Conservation (phyloP, 2,329 filamentous ascomycete species). For the Sarocladium strictum region DNA sequence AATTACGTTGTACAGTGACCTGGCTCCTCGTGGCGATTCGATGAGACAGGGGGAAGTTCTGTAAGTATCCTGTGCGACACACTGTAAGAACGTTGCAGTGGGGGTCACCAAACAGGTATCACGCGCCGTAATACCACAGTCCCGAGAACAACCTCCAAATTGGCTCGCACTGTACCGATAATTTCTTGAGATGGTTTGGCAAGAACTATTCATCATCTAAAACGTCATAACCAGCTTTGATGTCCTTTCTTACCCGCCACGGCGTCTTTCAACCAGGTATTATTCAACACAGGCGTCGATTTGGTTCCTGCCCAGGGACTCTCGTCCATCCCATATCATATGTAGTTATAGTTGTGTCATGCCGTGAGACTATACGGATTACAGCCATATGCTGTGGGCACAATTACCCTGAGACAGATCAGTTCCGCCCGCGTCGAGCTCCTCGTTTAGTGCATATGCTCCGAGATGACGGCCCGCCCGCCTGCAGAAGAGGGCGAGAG, state of each 20-base stretch:
- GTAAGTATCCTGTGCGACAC: background rate
- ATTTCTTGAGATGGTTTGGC: too few species aligned
- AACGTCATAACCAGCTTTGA: background rate
- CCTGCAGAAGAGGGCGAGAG: background rate
- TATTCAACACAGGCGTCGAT: too few species aligned
- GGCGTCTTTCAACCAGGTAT: background rate
- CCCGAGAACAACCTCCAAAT: too few species aligned
- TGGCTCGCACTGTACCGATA: too few species aligned
- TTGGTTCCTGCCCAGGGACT: too few species aligned
- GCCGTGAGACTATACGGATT: background rate
- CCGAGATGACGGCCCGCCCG: slow-evolving; percentile 8
- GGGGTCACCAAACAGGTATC: background rate
- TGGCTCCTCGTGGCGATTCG: too few species aligned
- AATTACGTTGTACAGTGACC: too few species aligned
- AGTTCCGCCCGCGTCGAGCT: background rate
- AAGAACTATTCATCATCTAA: too few species aligned
- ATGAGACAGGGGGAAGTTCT: too few species aligned
- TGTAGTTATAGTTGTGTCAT: background rate
- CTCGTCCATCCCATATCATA: too few species aligned
- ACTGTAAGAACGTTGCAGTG: background rate
- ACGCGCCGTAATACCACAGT: too few species aligned
- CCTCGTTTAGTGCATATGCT: slow-evolving; percentile 8
- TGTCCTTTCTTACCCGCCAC: background rate
- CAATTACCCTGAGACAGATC: background rate
- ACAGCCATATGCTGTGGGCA: background rate